phyloP scores from a whole-genome alignment of 1,284 basidiomycete species.

The Cryptococcus sp. region DNA sequence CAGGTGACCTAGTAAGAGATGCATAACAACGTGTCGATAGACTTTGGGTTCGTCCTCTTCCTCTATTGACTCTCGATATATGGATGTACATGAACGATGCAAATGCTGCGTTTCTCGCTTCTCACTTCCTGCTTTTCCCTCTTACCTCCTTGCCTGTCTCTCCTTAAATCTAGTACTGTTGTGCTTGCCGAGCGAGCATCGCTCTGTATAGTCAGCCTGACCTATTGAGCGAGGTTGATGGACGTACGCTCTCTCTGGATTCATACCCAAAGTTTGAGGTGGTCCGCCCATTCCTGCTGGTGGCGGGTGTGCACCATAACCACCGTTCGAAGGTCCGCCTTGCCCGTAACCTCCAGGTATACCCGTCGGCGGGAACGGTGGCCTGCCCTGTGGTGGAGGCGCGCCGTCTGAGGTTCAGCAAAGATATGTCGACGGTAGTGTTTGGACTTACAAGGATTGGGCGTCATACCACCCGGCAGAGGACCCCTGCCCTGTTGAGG shows the following conservation, averaged over 20 bases:
- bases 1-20: too few relatives aligned
- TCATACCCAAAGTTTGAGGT: conserved; percentile 19
- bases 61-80: too few relatives aligned
- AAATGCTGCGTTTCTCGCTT: too few relatives aligned
- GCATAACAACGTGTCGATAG: too few relatives aligned
- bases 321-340: background rate
- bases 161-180: conserved; percentile 13
- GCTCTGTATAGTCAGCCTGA: conserved; percentile 15
- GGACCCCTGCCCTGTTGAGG: too few relatives aligned
- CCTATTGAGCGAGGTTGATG: background rate
- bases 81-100: too few relatives aligned
- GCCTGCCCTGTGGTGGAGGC: conserved; percentile 5
- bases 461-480: too few relatives aligned
- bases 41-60: too few relatives aligned
- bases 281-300: conserved; percentile 1
- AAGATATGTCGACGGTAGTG: background rate
- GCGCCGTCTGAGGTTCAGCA: background rate
- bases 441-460: conserved; percentile 1
- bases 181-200: conserved; percentile 30
- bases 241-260: conserved; percentile 37
- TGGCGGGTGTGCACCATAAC: conserved; percentile 1
- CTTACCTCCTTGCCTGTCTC: background rate
- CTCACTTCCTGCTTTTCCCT: too few relatives aligned
- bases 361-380: conserved; percentile 4
- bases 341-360: conserved; percentile 4